Evolutionary conservation across 2,329 filamentous ascomycete species (phyloP), one percentile per base, ranked within the genome.

Genomic region (Claviceps sp.): DNA sequence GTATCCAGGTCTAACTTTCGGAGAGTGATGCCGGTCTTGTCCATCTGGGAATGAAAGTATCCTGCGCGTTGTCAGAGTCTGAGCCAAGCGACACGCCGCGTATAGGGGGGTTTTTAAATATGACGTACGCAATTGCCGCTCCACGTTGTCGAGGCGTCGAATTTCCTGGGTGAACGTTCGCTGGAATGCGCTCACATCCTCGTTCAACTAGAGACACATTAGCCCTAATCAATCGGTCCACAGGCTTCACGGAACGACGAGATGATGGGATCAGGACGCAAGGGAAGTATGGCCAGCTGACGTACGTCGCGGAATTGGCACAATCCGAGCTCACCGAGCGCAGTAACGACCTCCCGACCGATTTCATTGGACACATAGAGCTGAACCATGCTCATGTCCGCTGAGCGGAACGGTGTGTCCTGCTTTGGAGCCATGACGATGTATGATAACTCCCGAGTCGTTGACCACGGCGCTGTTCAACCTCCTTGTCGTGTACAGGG

Each of bases 371-470:
- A 88, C 64, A 98, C 94, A 73, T 97, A 98, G 65, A 98, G 85
- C 83, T 98, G 93, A 65, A 95, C 95, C 85, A 98, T 85, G 79
- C 89, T 96, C 93, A 98, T 98, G 72, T 96, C 88, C 87, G 89
- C 88, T 68, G 93, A 98, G 80, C 94, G 91, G 84, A 98, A 97
- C 76, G 96, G 87, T 71, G 90, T 95, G 74, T 97, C 89, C 74
- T 88, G 73, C 68, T 74, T 72, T 60, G 77, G 74, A 70, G 79
- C 80, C 82, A 85, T 85, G 63, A 56, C 57, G 64, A 63, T 59
- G 64, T 54, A 55, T 56, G 52, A 54, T 55, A 53, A 58, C 57
- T 63, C 61, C 64, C 65, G 57, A 62, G 62, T 57, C 60, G 59
- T 55, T 54, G 59, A 51, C 54, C 54, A 60, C 55, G 55, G 58